Conservation (phyloP, 1,284 basidiomycete species). For the Binderoboletus segoi region DNA sequence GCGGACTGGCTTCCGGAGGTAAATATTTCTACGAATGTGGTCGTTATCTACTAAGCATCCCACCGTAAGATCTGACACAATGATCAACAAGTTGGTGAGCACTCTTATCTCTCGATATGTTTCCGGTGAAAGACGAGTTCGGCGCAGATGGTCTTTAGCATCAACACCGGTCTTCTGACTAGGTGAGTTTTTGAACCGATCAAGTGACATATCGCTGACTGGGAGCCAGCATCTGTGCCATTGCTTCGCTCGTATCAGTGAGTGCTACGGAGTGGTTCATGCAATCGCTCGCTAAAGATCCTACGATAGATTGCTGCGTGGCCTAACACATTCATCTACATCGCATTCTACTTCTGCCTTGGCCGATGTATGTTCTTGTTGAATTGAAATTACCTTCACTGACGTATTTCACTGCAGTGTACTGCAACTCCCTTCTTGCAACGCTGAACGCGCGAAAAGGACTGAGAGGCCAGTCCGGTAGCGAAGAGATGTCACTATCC, state of each 20-base stretch:
- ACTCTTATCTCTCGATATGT: background rate
- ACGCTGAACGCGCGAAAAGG: constrained; percentile 50
- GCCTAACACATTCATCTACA: constrained; percentile 51
- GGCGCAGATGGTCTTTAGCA: constrained; percentile 47
- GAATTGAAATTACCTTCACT: background rate
- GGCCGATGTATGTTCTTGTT: constrained; percentile 43
- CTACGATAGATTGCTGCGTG: constrained; percentile 39
- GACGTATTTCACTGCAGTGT: constrained; percentile 37
- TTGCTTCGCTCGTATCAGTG: constrained; percentile 50
- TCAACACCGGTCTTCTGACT: constrained; percentile 52
- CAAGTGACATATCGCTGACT: background rate
- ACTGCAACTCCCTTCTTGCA: constrained; percentile 54
- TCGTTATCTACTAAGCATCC: background rate
- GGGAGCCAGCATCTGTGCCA: constrained; percentile 38
- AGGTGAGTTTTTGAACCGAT: constrained; percentile 15
- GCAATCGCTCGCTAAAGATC: background rate
- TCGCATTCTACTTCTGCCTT: constrained; percentile 54
- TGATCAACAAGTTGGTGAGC: constrained; percentile 50
- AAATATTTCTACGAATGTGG: background rate
- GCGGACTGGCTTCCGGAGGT: constrained; percentile 61
- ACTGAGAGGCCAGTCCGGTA: constrained; percentile 34
- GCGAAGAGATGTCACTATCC: constrained; percentile 37
- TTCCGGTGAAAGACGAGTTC: background rate
- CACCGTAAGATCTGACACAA: constrained; percentile 45
- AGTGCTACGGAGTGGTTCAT: constrained; percentile 1